These are phyloP conservation scores for Ceratocystis huliohia DNA, from an alignment of 2,329 filamentous ascomycete genomes.

Conservation along the genomic window DNA sequence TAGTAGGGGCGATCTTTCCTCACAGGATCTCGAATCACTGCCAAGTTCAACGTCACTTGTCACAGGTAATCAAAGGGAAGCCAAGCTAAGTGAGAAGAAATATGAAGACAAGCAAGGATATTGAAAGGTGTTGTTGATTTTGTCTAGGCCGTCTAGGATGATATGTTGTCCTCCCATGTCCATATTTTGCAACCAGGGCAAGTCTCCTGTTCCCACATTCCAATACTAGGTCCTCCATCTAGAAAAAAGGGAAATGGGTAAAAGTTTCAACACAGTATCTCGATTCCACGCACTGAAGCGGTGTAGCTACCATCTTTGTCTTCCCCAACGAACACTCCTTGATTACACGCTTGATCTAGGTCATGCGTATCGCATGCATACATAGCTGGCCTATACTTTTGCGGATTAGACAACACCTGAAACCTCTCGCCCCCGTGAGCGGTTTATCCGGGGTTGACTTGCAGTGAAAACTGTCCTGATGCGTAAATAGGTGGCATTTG, in stretches of 20 bases:
- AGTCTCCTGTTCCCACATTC: not conserved
- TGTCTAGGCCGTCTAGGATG: too few relatives aligned
- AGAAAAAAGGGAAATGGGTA: not conserved
- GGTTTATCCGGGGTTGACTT: not conserved
- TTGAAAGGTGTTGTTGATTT: too few relatives aligned
- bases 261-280: slow-evolving; percentile 16
- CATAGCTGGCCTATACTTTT: not conserved
- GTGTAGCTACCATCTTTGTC: not conserved
- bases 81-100: not conserved
- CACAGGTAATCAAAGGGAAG: not conserved
- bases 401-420: not conserved
- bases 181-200: too few relatives aligned
- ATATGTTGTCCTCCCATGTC: too few relatives aligned
- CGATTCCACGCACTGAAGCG: slow-evolving; percentile 12
- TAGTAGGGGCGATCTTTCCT: not conserved
- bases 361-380: not conserved
- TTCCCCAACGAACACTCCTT: slow-evolving; percentile 5
- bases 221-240: not conserved
- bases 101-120: not conserved
- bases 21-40: not conserved
- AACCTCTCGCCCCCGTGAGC: not conserved
- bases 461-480: not conserved
- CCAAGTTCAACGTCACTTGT: not conserved
- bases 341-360: slow-evolving; percentile 1
- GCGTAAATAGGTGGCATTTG: not conserved